These are phyloP conservation scores for Stachybotrys chlorohalonatus DNA, from an alignment of 2,329 filamentous ascomycete genomes.

Conservation along the genomic window DNA sequence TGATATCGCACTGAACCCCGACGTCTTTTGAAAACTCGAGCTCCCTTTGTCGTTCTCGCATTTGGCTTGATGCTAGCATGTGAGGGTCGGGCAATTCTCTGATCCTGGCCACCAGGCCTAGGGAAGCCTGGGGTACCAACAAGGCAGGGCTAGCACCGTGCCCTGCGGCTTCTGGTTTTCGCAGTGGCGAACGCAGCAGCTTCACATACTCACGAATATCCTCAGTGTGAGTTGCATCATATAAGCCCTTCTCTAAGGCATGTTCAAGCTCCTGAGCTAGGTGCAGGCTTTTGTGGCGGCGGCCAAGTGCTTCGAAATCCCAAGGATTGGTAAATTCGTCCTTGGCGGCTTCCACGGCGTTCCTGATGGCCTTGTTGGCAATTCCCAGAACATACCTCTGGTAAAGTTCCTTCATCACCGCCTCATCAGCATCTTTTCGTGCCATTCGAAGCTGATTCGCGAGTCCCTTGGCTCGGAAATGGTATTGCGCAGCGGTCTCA, in stretches of 20 bases:
- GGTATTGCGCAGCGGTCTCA: constrained; percentile 43
- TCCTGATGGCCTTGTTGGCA: constrained; percentile 32
- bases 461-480: constrained; percentile 26
- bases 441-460: constrained; percentile 25
- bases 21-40: constrained; percentile 71
- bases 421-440: constrained; percentile 13
- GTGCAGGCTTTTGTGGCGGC: constrained; percentile 45
- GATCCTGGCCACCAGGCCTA: constrained; percentile 30
- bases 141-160: constrained; percentile 8
- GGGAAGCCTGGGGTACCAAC: constrained; percentile 22
- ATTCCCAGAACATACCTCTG: constrained; percentile 46
- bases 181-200: constrained; percentile 33
- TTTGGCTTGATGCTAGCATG: constrained; percentile 39
- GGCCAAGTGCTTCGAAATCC: constrained; percentile 32
- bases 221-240: constrained; percentile 23
- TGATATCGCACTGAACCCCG: constrained; percentile 87
- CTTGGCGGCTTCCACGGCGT: constrained; percentile 21
- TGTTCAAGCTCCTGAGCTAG: constrained; percentile 46
- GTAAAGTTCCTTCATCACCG: constrained; percentile 16
- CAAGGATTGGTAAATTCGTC: constrained; percentile 5
- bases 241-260: constrained; percentile 39
- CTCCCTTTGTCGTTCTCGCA: constrained; percentile 42
- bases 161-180: constrained; percentile 5
- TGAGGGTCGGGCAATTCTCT: constrained; percentile 38
- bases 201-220: constrained; percentile 40